phyloP scores from a whole-genome alignment of 106 monocot species.

The Platanthera guangdongensis region DNA sequence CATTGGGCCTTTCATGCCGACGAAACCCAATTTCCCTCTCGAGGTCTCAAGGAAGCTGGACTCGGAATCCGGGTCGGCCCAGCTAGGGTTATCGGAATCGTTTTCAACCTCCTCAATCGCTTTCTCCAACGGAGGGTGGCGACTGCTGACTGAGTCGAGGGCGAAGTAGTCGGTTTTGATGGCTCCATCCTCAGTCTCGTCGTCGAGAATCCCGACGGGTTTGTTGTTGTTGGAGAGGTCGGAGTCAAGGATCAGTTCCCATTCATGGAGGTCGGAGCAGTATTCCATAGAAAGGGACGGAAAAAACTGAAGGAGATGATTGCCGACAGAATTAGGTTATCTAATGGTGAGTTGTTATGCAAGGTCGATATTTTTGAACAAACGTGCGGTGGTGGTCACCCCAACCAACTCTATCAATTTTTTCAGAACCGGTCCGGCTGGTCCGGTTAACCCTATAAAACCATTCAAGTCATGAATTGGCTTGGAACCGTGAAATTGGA shows the following conservation, averaged over 20 bases:
- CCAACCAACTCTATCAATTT: no score
- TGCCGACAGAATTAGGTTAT: neutral
- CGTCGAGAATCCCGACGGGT: neutral
- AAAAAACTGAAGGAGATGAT: no score
- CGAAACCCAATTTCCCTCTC: conserved; percentile 4
- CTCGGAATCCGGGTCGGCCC: conserved; percentile 17
- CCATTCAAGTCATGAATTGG: no score
- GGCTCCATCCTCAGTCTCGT: conserved; percentile 7
- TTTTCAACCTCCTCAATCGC: neutral
- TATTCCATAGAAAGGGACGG: conserved; percentile 10
- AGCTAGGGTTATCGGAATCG: conserved; percentile 28
- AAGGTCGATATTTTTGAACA: no score
- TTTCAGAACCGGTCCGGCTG: no score
- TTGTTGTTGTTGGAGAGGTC: neutral
- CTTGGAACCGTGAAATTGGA: no score
- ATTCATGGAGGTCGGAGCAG: conserved; percentile 10
- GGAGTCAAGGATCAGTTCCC: conserved; percentile 16
- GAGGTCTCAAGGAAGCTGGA: conserved; percentile 9
- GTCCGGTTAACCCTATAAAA: no score
- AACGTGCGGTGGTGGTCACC: no score
- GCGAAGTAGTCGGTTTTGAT: conserved; percentile 39
- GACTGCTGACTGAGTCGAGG: conserved; percentile 10
- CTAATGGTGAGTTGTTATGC: no score
- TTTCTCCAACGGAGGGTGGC: neutral
- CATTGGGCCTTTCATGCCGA: neutral